phyloP scores from a whole-genome alignment of 768 basidiomycete genomes.

The Leccinellum albellum region DNA sequence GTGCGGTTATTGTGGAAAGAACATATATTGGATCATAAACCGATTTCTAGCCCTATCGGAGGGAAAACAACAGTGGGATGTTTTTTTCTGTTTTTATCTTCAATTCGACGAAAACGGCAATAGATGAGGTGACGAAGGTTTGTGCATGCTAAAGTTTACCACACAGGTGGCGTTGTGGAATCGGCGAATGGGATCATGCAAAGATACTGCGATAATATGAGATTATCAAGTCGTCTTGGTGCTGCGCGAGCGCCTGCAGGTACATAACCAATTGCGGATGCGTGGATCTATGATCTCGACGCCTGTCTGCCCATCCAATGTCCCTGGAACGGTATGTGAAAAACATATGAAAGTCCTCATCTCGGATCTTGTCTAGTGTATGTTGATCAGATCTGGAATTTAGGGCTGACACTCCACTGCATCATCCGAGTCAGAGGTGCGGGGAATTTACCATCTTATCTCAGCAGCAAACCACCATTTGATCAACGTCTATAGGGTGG shows the following conservation, averaged over 20 bases:
- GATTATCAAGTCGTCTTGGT: constrained; percentile 72
- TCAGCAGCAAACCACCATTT: constrained; percentile 5
- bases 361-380: constrained; percentile 39
- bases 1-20: constrained; percentile 77
- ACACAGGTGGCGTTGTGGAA: constrained; percentile 61
- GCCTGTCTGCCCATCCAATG: constrained; percentile 50
- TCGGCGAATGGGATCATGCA: constrained; percentile 43
- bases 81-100: constrained; percentile 63
- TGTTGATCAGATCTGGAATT: constrained; percentile 36
- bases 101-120: constrained; percentile 58
- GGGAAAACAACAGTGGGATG: constrained; percentile 41
- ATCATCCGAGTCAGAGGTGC: constrained; percentile 51
- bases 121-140: constrained; percentile 25
- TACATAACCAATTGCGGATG: constrained; percentile 7
- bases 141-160: constrained; percentile 1
- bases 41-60: constrained; percentile 34
- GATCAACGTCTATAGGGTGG: constrained; percentile 58
- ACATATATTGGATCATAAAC: constrained; percentile 57
- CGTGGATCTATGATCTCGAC: constrained; percentile 74
- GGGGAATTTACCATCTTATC: constrained; percentile 8
- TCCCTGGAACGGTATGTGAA: constrained; percentile 42
- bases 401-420: constrained; percentile 23
- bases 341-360: constrained; percentile 2
- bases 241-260: constrained; percentile 35
- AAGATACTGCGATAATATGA: constrained; percentile 52